A percentile compares a stretch with the other conserved stretches of the same genome.
phyloP scores from a whole-genome alignment of 306 rosid genomes.

The Arachis stenosperma region DNA sequence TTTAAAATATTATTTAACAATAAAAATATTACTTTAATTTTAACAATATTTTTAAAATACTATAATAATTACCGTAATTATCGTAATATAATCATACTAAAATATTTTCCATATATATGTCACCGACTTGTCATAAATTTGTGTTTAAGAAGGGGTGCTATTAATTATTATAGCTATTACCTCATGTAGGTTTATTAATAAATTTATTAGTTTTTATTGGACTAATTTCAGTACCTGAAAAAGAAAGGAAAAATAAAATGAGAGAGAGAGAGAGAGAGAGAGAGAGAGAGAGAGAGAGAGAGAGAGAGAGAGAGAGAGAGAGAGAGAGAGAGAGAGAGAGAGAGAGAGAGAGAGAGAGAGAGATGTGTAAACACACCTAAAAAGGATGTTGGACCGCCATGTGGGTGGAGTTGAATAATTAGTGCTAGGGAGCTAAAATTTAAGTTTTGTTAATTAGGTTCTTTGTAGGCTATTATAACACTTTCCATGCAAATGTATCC shows the following conservation, averaged over 20 bases:
- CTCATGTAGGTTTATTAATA: not conserved
- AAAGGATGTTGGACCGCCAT: constrained; percentile 47
- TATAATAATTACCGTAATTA: too few relatives aligned
- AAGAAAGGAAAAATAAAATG: not conserved
- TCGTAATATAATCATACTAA: too few relatives aligned
- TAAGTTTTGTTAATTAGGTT: constrained; percentile 16
- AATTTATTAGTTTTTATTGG: not conserved
- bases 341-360: too few relatives aligned
- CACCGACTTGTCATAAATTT: not conserved
- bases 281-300: too few relatives aligned
- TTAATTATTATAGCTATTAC: constrained; percentile 8
- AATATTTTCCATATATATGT: too few relatives aligned
- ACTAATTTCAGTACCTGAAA: constrained; percentile 14
- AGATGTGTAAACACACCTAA: constrained; percentile 1
- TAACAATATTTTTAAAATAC: too few relatives aligned
- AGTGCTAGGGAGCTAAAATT: not conserved
- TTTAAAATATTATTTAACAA: too few relatives aligned
- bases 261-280: too few relatives aligned
- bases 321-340: too few relatives aligned
- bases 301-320: too few relatives aligned
- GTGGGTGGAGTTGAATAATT: constrained; percentile 37
- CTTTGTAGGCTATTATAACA: not conserved
- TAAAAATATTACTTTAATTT: too few relatives aligned
- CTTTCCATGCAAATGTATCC: not conserved
- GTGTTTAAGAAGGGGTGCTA: constrained; percentile 3